Base-by-base conservation (phyloP, 805 yeast species). In the Saccharomycopsis capsularis region DNA sequence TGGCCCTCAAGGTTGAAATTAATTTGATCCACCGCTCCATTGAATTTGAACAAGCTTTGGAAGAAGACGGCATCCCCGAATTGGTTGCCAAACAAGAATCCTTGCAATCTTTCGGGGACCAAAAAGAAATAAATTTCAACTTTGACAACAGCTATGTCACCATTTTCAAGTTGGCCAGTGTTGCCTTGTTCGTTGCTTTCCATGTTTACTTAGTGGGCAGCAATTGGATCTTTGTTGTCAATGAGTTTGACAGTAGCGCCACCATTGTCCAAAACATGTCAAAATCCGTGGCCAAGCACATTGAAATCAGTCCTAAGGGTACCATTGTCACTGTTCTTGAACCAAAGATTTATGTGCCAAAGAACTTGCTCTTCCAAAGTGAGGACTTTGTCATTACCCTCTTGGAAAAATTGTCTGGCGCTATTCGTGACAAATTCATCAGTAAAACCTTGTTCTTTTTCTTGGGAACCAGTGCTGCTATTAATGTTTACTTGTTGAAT, bases 21-120 rank as follows among this genome's bases (percentile, higher is more conserved):
- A 80, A 79, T 62, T 73, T 85, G 52, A 93, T 93, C 48, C 87
- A 90, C 65, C 79, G 87, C 56, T 84, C 88, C 42, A 80, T 86
- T 51, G 78, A 79, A 48, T 76, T 89, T 61, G 81, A 83, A 61
- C 80, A 78, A 54, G 88, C 86, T 25, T 71, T 91, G 55, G 93
- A 90, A 68, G 99, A 91, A 63, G 99, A 91, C 60, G 98, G 99
- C 23, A 77, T 91, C 30, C 75, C 85, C 40, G 78, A 79, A 36
- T 64, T 70, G 42, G 84, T 85, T 30, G 96, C 96, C 9, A 80
- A 78, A 55, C 74, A 79, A 35, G 90, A 89, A 32, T 79, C 81
- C 16, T 35, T 44, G 32, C 66, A 61, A 40, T 59, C 68, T 30
- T 18, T 39, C 15, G 25, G 22, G 9, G 18, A 25, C 53, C 63